phyloP scores from a whole-genome alignment of 371 early-diverging fungal species.

The Basidiobolus meristosporus region DNA sequence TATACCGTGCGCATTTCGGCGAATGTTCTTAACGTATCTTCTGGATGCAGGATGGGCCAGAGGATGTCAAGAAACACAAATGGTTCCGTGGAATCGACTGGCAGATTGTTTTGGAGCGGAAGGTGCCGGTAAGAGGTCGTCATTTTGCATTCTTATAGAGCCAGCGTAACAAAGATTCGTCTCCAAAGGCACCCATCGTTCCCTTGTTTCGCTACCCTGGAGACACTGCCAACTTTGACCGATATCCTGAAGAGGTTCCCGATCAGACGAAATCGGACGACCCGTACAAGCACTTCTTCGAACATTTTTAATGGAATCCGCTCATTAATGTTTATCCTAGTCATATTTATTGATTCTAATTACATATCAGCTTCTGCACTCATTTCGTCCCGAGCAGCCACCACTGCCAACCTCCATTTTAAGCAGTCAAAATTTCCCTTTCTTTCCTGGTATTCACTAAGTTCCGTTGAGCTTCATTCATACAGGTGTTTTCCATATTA shows the following conservation, averaged over 20 bases:
- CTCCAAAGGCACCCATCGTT: slow-evolving; percentile 26
- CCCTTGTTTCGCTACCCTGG: slow-evolving; percentile 34
- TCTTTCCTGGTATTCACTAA: background rate
- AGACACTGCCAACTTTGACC: slow-evolving; percentile 51
- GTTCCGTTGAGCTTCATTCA: background rate
- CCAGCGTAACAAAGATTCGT: slow-evolving; percentile 13
- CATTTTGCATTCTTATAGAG: slow-evolving; percentile 1
- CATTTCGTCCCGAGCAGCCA: background rate
- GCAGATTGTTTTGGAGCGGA: slow-evolving; percentile 46
- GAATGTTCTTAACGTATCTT: slow-evolving; percentile 15
- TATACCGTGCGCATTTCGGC: background rate
- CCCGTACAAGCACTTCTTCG: slow-evolving; percentile 16
- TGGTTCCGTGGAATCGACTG: slow-evolving; percentile 79
- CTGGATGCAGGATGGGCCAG: slow-evolving; percentile 39
- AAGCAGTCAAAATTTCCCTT: background rate
- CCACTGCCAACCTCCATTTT: background rate
- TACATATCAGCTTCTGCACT: background rate
- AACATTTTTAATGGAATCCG: slow-evolving; percentile 10
- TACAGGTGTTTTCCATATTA: background rate
- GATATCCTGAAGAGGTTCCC: slow-evolving; percentile 17
- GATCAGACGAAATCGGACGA: slow-evolving; percentile 11
- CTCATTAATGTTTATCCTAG: background rate
- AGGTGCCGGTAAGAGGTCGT: slow-evolving; percentile 21
- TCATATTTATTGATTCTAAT: too few species aligned
- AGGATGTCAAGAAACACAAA: slow-evolving; percentile 69